A percentile compares a stretch with the other conserved stretches of the same genome.
These are phyloP conservation scores for Marsdenia floribunda DNA, from an alignment of 257 asterid genomes.

Conservation along the genomic window DNA sequence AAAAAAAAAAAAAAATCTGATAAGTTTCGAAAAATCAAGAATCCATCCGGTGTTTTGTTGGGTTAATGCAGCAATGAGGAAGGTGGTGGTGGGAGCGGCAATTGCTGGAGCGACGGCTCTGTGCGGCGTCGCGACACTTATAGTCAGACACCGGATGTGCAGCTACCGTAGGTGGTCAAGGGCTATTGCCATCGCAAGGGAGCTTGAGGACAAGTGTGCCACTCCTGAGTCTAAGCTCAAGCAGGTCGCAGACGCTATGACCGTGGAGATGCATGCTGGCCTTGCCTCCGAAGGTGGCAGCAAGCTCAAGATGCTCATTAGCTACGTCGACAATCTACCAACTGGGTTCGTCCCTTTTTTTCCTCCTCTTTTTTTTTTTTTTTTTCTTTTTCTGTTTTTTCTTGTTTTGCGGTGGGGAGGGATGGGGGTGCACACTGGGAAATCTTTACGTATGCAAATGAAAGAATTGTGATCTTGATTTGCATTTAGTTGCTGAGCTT, in stretches of 20 bases:
- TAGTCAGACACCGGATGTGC: conserved; percentile 43
- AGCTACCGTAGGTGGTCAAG: conserved; percentile 46
- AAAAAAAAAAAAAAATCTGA: not conserved
- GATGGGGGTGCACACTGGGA: not conserved
- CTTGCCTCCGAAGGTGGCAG: conserved; percentile 70
- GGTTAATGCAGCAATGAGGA: conserved; percentile 26
- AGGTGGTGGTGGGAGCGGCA: conserved; percentile 45
- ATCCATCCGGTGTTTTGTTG: not conserved
- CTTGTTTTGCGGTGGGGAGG: too few species aligned
- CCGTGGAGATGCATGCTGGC: conserved; percentile 74
- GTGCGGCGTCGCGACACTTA: conserved; percentile 50
- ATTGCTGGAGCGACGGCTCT: conserved; percentile 47
- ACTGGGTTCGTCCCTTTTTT: conserved; percentile 42
- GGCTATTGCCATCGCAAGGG: conserved; percentile 45
- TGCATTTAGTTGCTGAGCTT: not conserved
- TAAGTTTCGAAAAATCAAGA: not conserved
- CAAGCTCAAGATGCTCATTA: conserved; percentile 62
- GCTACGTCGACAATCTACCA: conserved; percentile 59
- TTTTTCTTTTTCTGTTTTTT: too few species aligned
- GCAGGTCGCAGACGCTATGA: conserved; percentile 69
- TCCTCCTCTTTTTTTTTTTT: not conserved
- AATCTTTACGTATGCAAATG: not conserved
- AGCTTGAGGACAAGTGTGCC: conserved; percentile 50
- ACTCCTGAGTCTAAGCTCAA: conserved; percentile 39
- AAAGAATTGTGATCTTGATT: conserved; percentile 8